Conservation (phyloP, 148 eudicot genomes). For the Persicaria maculosa region DNA sequence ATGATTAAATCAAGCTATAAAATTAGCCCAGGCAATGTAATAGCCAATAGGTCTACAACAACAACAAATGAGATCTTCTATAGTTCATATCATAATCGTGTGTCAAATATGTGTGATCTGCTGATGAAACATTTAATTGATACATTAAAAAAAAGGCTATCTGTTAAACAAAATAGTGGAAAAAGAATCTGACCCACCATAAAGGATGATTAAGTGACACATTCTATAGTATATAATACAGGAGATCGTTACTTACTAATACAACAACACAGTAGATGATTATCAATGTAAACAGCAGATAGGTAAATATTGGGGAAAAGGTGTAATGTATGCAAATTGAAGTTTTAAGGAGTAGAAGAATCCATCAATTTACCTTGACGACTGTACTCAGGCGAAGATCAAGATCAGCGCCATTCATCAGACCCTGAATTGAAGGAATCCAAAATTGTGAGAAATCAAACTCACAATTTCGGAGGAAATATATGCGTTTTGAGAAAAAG, state of each 20-base stretch:
- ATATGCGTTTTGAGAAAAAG: background rate
- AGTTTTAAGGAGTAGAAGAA: background rate
- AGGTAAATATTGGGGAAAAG: background rate
- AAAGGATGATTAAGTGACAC: too few species aligned
- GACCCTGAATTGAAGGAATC: conserved; percentile 3
- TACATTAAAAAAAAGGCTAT: too few species aligned
- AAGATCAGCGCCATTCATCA: background rate
- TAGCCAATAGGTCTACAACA: background rate
- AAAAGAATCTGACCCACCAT: too few species aligned
- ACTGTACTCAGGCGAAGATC: background rate
- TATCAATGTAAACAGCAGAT: too few species aligned
- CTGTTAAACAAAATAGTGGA: too few species aligned
- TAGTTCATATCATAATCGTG: background rate
- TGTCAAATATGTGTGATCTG: too few species aligned
- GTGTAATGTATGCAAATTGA: background rate
- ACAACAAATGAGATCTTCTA: background rate
- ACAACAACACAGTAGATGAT: too few species aligned
- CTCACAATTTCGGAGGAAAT: background rate
- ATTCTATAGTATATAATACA: too few species aligned
- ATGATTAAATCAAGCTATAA: background rate
- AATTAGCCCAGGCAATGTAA: background rate
- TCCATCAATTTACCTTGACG: background rate
- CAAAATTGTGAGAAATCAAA: background rate
- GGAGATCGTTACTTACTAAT: too few species aligned
- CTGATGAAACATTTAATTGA: too few species aligned